Base-by-base conservation (phyloP, 345 rosid species). In the Viola odorata region DNA sequence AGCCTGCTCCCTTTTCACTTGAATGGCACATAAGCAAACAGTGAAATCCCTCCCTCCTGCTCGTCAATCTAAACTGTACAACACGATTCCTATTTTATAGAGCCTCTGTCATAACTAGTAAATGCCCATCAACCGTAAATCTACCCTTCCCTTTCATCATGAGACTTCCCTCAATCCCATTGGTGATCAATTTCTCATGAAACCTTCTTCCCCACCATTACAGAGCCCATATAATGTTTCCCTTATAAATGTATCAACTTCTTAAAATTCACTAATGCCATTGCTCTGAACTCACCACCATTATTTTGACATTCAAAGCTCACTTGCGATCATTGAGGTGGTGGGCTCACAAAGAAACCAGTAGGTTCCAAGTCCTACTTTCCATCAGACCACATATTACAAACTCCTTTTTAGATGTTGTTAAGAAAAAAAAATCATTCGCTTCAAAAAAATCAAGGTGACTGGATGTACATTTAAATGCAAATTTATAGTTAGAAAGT, bases 191-290 rank as follows among this genome's bases (percentile, higher is more conserved):
- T 66, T n/a, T 13, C 37, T 50, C 32, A 37, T 45, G n/a, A 45
- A 67, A n/a, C 14, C 59, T 15, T 59, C 16, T 44, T 41, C 12
- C 37, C 58, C 17, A 17, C 53, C 6, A 61, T 13, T n/a, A 45
- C n/a, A 23, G 32, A 14, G 37, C 41, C 42, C 37, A 17, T n/a
- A 16, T 12, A 50, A 39, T 12, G 38, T 61, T 50, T 10, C 13
- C 45, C 39, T 12, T 51, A 61, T 47, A 61, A 11, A 61, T 23
- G 7, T 12, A 7, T 15, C 37, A 61, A 16, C 36, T 50, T 48
- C 39, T 61, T 14, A 16, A 9, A 52, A 6, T n/a, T 12, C n/a
- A 53, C 66, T 15, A 12, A 55, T 23, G 32, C 23, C 13, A 32
- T 16, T 51, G 10, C 13, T 53, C 45, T 32, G 5, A 53, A 53